Percentiles rank a stretch among this genome's conserved stretches.
Evolutionary conservation across 371 early-diverging fungal species (phyloP).

Genomic region (Lichtheimia ramosa): DNA sequence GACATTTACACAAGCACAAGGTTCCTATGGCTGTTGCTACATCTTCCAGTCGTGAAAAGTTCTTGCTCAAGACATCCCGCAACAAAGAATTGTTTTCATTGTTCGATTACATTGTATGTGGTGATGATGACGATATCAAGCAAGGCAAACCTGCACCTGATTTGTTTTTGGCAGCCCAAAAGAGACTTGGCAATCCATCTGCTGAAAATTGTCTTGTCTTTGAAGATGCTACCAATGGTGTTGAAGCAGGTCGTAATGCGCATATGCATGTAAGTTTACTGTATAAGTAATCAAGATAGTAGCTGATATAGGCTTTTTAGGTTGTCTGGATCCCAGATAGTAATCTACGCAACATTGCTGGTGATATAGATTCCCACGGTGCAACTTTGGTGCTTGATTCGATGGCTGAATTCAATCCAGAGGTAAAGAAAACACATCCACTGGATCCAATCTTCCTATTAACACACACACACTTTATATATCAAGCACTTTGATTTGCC

Average conservation of each 20-base stretch:
- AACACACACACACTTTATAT: not conserved
- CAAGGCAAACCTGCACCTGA: slow-evolving; percentile 92
- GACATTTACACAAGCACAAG: slow-evolving; percentile 70
- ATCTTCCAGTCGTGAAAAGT: slow-evolving; percentile 73
- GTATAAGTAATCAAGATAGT: not conserved
- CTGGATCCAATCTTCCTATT: too few relatives aligned
- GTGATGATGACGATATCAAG: slow-evolving; percentile 80
- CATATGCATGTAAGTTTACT: slow-evolving; percentile 66
- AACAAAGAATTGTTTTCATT: slow-evolving; percentile 74
- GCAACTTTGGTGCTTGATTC: slow-evolving; percentile 57
- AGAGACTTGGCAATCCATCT: slow-evolving; percentile 47
- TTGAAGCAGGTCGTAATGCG: slow-evolving; percentile 82
- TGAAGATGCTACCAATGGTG: slow-evolving; percentile 88
- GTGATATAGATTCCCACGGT: slow-evolving; percentile 31
- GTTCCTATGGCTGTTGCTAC: slow-evolving; percentile 93
- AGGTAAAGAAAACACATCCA: slow-evolving; percentile 10
- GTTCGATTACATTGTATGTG: slow-evolving; percentile 83
- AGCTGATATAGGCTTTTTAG: slow-evolving; percentile 9
- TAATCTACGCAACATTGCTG: slow-evolving; percentile 33
- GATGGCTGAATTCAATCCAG: slow-evolving; percentile 74
- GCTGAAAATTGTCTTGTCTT: slow-evolving; percentile 82
- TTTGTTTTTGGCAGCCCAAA: slow-evolving; percentile 77
- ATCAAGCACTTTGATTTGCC: slow-evolving; percentile 21
- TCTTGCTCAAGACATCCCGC: slow-evolving; percentile 69
- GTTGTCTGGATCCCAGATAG: slow-evolving; percentile 85